These are phyloP conservation scores for Ogataea henricii DNA, from an alignment of 805 yeast genomes.

Conservation along the genomic window DNA sequence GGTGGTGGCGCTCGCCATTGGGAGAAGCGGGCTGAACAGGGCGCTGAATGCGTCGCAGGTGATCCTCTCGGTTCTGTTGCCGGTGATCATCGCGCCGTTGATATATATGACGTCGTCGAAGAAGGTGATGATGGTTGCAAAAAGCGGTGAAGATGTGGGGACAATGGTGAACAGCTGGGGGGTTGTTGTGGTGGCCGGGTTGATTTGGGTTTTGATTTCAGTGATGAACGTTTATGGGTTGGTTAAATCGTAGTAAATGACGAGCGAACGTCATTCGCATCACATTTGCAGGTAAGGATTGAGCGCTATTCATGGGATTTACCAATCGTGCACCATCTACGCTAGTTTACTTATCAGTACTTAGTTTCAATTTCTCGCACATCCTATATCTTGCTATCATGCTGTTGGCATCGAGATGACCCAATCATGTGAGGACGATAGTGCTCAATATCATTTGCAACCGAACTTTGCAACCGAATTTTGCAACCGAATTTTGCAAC, in stretches of 20 bases:
- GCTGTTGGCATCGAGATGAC: no score
- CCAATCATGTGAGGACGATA: no score
- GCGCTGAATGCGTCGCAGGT: slow-evolving; percentile 84
- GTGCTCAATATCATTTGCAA: no score
- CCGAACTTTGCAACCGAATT: no score
- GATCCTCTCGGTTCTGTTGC: slow-evolving; percentile 71
- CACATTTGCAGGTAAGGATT: no score
- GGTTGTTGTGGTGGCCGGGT: slow-evolving; percentile 46
- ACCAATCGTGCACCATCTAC: no score
- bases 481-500: no score
- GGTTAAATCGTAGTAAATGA: slow-evolving; percentile 34
- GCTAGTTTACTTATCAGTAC: no score
- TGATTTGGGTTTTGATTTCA: slow-evolving; percentile 68
- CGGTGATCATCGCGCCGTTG: slow-evolving; percentile 79
- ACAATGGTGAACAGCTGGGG: slow-evolving; percentile 66
- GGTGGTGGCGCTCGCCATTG: slow-evolving; percentile 63
- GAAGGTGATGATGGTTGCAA: slow-evolving; percentile 60
- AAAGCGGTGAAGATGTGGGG: slow-evolving; percentile 28
- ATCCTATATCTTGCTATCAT: no score
- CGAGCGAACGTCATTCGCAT: no score
- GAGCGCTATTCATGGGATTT: no score
- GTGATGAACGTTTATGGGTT: slow-evolving; percentile 65
- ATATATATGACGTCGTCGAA: slow-evolving; percentile 72
- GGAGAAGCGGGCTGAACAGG: slow-evolving; percentile 62
- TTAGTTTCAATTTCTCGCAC: no score